Conservation (phyloP, 2,329 filamentous ascomycete genomes). For the Hymenoscyphus albidus region DNA sequence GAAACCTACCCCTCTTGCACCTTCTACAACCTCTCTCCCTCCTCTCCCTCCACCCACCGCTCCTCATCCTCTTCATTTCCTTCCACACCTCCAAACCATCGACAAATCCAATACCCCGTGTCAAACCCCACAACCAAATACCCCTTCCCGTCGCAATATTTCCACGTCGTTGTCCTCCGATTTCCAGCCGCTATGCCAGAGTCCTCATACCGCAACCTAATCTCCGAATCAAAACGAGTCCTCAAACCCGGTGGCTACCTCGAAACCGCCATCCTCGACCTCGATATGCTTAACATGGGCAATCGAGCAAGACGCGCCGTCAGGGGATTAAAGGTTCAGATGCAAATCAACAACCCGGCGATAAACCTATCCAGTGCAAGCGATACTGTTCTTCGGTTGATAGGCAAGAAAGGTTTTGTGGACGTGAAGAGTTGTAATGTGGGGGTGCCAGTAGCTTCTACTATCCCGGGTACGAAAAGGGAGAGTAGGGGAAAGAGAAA, state of each 20-base stretch:
- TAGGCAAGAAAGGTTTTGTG: constrained; percentile 66
- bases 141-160: constrained; percentile 72
- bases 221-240: constrained; percentile 73
- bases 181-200: constrained; percentile 70
- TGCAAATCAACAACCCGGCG: constrained; percentile 57
- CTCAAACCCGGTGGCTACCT: constrained; percentile 74
- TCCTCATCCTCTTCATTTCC: constrained; percentile 45
- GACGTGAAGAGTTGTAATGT: constrained; percentile 73
- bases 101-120: constrained; percentile 61
- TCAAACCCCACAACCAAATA: constrained; percentile 55
- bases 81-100: constrained; percentile 64
- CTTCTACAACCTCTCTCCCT: constrained; percentile 71
- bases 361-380: constrained; percentile 57
- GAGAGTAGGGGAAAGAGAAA: constrained; percentile 33
- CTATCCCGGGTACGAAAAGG: constrained; percentile 36
- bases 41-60: constrained; percentile 40
- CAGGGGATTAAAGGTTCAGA: constrained; percentile 66
- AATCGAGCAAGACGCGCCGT: constrained; percentile 64
- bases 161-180: constrained; percentile 71
- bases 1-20: constrained; percentile 72
- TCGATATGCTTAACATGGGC: constrained; percentile 81
- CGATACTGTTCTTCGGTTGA: constrained; percentile 59
- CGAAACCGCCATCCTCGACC: constrained; percentile 73
- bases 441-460: constrained; percentile 67
- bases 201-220: constrained; percentile 63